These are phyloP conservation scores for Linderniella brevidens DNA, from an alignment of 257 asterid genomes.

Conservation along the genomic window DNA sequence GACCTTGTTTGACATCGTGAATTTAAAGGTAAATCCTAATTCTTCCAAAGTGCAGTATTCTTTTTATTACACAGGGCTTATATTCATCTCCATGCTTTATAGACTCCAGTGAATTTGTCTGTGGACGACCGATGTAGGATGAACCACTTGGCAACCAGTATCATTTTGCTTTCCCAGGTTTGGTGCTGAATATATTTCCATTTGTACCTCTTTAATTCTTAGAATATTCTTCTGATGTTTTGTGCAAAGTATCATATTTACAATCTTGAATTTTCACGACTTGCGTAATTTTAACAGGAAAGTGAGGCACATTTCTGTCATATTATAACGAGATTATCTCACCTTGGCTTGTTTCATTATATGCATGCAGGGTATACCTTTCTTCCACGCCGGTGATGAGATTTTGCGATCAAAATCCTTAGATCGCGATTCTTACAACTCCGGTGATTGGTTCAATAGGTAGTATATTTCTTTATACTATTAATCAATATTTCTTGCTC, in stretches of 20 bases:
- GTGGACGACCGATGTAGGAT: slow-evolving; percentile 85
- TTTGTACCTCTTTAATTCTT: background rate
- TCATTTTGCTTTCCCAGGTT: slow-evolving; percentile 94
- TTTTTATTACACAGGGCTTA: slow-evolving; percentile 10
- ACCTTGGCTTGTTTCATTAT: slow-evolving; percentile 10
- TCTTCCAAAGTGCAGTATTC: too few relatives aligned
- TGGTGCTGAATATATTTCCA: slow-evolving; percentile 5
- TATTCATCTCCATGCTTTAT: slow-evolving; percentile 8
- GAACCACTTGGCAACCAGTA: slow-evolving; percentile 85
- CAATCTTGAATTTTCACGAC: too few relatives aligned
- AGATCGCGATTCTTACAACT: slow-evolving; percentile 94
- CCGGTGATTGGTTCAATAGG: slow-evolving; percentile 99
- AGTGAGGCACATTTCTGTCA: too few relatives aligned
- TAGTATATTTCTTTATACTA: background rate
- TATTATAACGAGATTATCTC: background rate
- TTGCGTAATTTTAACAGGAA: too few relatives aligned
- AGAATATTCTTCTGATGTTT: too few relatives aligned
- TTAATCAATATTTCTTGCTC: background rate
- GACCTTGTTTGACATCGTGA: slow-evolving; percentile 71
- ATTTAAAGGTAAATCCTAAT: slow-evolving; percentile 50
- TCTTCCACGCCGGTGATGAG: slow-evolving; percentile 96
- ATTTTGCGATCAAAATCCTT: slow-evolving; percentile 88
- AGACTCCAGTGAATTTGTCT: slow-evolving; percentile 55
- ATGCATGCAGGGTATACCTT: slow-evolving; percentile 60
- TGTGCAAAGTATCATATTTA: too few relatives aligned